Evolutionary conservation across 208 protist species (phyloP).

Genomic region (Trypanosoma caninum): DNA sequence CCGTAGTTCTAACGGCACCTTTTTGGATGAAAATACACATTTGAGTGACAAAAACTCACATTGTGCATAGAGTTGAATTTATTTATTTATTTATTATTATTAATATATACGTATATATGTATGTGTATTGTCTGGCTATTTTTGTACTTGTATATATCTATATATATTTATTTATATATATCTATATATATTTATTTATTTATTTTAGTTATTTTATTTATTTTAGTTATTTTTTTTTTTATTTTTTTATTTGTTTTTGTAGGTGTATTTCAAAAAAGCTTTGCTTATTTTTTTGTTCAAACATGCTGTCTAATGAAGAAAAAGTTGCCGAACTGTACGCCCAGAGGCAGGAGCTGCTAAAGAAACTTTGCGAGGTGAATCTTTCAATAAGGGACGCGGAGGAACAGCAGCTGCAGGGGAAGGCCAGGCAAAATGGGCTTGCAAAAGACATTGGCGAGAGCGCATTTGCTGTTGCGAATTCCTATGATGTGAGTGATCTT

Average conservation of each 20-base stretch:
- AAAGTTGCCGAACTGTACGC: conserved; percentile 65
- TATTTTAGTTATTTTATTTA: background rate
- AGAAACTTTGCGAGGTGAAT: conserved; percentile 80
- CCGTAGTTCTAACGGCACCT: conserved; percentile 8
- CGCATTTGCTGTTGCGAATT: conserved; percentile 33
- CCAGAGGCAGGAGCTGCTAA: conserved; percentile 67
- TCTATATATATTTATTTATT: background rate
- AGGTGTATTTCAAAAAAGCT: background rate
- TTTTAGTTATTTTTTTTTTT: background rate
- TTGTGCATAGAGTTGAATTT: conserved; percentile 25
- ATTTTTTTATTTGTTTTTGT: conserved; percentile 13
- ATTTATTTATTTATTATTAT: background rate
- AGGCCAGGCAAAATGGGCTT: conserved; percentile 17
- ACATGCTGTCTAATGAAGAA: conserved; percentile 59
- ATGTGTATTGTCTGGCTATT: background rate
- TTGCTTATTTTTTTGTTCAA: conserved; percentile 17
- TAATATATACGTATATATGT: background rate
- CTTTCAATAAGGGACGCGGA: conserved; percentile 57
- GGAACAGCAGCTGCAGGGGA: conserved; percentile 49
- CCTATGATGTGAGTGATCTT: conserved; percentile 45
- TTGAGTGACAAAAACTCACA: conserved; percentile 27
- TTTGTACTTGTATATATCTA: conserved; percentile 8
- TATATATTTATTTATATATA: background rate
- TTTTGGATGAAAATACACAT: background rate
- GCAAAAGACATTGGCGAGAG: conserved; percentile 29